Conservation (phyloP, 371 early-diverging fungal genomes). For the Mortierella sp. region DNA sequence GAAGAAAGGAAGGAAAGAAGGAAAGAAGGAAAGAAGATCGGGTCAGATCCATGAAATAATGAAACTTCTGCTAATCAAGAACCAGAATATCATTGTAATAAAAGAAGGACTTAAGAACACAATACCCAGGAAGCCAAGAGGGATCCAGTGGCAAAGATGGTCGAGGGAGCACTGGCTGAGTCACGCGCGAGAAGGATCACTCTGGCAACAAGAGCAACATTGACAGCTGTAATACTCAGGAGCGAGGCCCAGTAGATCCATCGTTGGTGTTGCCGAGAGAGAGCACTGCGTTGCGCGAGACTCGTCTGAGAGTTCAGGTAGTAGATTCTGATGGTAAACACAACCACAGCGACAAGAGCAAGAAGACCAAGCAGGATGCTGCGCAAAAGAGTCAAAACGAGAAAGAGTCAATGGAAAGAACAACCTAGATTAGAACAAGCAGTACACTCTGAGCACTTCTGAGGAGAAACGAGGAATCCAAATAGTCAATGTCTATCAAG, state of each 20-base stretch:
- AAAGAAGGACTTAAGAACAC: not conserved
- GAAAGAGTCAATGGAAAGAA: not conserved
- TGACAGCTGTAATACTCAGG: not conserved
- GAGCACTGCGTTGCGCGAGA: not conserved
- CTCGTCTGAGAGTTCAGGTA: not conserved
- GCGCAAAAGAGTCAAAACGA: not conserved
- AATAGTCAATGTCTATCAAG: too few relatives aligned
- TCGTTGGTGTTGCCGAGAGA: not conserved
- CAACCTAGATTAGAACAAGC: not conserved
- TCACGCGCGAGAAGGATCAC: slow-evolving; percentile 1
- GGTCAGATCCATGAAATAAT: not conserved
- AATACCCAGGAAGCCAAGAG: slow-evolving; percentile 10
- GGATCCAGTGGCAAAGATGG: not conserved
- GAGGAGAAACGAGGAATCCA: not conserved
- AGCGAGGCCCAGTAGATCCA: not conserved
- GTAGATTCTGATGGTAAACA: not conserved
- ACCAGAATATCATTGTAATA: not conserved
- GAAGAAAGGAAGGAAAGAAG: too few relatives aligned
- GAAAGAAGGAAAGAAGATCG: too few relatives aligned
- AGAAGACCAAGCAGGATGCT: slow-evolving; percentile 10
- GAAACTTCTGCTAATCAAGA: too few relatives aligned
- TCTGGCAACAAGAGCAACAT: slow-evolving; percentile 1
- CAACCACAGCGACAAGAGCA: not conserved
- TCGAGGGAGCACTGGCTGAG: not conserved
- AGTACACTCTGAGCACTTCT: not conserved